Conservation (phyloP, 2,329 filamentous ascomycete species). For the Talaromyces atroroseus region DNA sequence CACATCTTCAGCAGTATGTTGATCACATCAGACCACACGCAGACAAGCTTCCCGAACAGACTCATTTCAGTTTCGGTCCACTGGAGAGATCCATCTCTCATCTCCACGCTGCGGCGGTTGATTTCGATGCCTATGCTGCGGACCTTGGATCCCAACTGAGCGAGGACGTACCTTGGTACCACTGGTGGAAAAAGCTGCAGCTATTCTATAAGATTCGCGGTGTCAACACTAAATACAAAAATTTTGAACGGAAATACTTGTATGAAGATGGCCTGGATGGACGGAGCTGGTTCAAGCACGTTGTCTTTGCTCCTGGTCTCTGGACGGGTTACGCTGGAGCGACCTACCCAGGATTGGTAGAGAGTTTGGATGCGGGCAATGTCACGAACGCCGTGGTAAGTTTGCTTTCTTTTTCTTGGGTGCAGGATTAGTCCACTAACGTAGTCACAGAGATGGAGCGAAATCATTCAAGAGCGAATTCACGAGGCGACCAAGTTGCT, state of each 20-base stretch:
- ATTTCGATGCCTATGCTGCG: constrained; percentile 49
- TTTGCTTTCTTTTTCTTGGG: constrained; percentile 14
- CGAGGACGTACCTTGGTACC: constrained; percentile 68
- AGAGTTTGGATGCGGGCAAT: constrained; percentile 52
- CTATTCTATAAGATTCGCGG: constrained; percentile 59
- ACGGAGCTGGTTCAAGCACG: constrained; percentile 86
- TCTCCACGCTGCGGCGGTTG: constrained; percentile 44
- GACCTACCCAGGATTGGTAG: constrained; percentile 60
- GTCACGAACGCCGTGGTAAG: constrained; percentile 48
- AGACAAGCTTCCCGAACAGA: constrained; percentile 20
- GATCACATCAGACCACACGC: constrained; percentile 25
- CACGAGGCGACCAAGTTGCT: constrained; percentile 28
- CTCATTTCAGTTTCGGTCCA: constrained; percentile 36
- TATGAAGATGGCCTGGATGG: constrained; percentile 71
- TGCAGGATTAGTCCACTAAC: neutral
- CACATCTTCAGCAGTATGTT: constrained; percentile 46
- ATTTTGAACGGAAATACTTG: constrained; percentile 73
- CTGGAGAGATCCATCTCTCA: constrained; percentile 47
- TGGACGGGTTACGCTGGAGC: constrained; percentile 87
- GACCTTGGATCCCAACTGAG: constrained; percentile 45
- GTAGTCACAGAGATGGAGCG: constrained; percentile 34
- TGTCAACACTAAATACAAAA: constrained; percentile 78
- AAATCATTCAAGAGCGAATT: constrained; percentile 34
- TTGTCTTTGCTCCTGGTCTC: constrained; percentile 83
- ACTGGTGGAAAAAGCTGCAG: constrained; percentile 61